Base-by-base conservation (phyloP, 2,329 filamentous ascomycete genomes). In the Pseudocercospora fuligena region DNA sequence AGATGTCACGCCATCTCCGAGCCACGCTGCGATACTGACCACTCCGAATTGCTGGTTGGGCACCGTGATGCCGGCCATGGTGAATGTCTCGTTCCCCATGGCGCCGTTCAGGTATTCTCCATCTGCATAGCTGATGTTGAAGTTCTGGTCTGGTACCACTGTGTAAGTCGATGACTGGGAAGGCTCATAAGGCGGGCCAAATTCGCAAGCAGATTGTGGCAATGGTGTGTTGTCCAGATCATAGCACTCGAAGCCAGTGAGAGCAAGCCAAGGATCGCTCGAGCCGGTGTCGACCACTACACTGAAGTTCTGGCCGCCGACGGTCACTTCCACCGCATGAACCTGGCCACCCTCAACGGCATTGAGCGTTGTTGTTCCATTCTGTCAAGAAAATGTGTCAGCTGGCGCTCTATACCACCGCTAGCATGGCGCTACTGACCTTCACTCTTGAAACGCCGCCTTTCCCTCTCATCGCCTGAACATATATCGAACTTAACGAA, bases 281-380 rank as follows among this genome's bases (percentile, higher is more conserved):
- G 80, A 82, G 11, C 83, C 83, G 2, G 82, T 84, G 65, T 85
- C 83, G 58, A 85, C 74, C 11, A 82, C 76, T 2, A 79, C 70
- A 1, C 77, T 64, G 63, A 83, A 78, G 5, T 65, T 61, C 53
- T 77, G 69, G 12, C 70, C 70, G 19, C 76, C 76, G 7, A 77
- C 69, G 4, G 67, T 69, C 25, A 77, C 70, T 16, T 72, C 68
- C 16, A 75, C 74, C 3, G 76, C 69, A 58, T 77, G 77, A 31
- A 78, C 73, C 11, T 71, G 69, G 21, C 77, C 77, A 4, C 70
- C 70, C 56, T 68, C 66, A 4, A 73, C 73, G 0, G 68, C 63
- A 1, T 69, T 31, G 12, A 75, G 63, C 3, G 67, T 56, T 5
- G 66, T 69, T 3, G 67, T 66, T 5, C 66, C 70, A 54, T 70